Base-by-base conservation (phyloP, 768 basidiomycete genomes). In the Phylloporus sp. region DNA sequence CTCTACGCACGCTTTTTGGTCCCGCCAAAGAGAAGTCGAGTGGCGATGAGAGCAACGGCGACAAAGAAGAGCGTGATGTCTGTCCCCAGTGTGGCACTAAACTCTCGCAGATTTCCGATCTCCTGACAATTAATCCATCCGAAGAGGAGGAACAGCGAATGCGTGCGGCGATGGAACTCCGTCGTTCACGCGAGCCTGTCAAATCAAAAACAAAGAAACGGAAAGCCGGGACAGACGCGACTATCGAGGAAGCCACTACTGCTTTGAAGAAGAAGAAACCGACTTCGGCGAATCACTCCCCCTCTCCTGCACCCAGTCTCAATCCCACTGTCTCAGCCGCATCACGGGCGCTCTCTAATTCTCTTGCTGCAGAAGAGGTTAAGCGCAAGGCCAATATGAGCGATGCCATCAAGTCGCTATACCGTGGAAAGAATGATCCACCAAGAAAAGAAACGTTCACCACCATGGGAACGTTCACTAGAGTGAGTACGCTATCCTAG, bases 381-480 rank as follows among this genome's bases (percentile, higher is more conserved):
- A 92, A 88, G 73, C 76, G 93, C 56, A 91, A 84, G 69, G 84
- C 84, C 2, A 77, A 71, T 6, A 94, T 95, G 92, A 93, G 84
- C 59, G 86, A 83, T 11, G 91, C 91, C 15, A 84, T 97, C 31
- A 88, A 86, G 72, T 86, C 85, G 31, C 64, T 97, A 58, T 97
- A 95, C 65, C 61, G 57, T 18, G 77, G 70, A 36, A 67, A 73
- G 11, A 81, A 82, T 51, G 78, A 81, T 20, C 77, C 74, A 15
- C 70, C 77, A 45, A 76, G 73, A 64, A 91, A 92, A 64, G 88
- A 88, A 71, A 93, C 90, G 6, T 95, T 93, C 60, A 91, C 91
- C 80, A 95, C 92, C 1, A 88, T 86, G 80, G 84, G 85, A 16
- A 95, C 93, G 12, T 97, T 95, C 59, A 95, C 88, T 9, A 80